Percentiles rank a stretch among this genome's conserved stretches.
phyloP scores from a whole-genome alignment of 2,329 filamentous ascomycete genomes.

The Talaromyces piceae region DNA sequence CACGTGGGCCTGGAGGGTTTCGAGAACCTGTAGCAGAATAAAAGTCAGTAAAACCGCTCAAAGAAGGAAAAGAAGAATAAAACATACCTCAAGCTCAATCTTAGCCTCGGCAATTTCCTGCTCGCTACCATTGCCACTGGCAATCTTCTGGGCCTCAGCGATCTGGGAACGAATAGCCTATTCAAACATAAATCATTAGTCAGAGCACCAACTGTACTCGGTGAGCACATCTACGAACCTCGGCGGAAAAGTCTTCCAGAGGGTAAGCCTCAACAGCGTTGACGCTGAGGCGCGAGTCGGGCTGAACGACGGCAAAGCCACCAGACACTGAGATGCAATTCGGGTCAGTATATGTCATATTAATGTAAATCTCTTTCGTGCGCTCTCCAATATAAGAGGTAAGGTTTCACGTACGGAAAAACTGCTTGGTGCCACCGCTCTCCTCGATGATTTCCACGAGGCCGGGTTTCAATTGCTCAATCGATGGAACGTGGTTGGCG shows the following conservation, averaged over 20 bases:
- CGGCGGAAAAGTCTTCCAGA: conserved; percentile 90
- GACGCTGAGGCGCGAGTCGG: conserved; percentile 90
- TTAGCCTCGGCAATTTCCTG: conserved; percentile 97
- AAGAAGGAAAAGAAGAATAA: background rate
- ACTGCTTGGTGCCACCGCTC: conserved; percentile 81
- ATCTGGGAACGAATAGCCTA: conserved; percentile 80
- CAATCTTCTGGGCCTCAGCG: conserved; percentile 91
- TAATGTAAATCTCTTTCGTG: background rate
- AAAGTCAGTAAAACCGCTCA: conserved; percentile 4
- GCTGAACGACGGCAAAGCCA: conserved; percentile 94
- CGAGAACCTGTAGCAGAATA: conserved; percentile 36
- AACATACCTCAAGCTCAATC: conserved; percentile 89
- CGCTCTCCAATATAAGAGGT: no score
- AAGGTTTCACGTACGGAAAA: conserved; percentile 70
- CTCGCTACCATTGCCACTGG: conserved; percentile 82
- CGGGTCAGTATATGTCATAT: conserved; percentile 13
- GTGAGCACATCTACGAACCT: conserved; percentile 41
- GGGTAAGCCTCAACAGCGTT: conserved; percentile 95
- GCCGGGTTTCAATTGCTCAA: conserved; percentile 97
- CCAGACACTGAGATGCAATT: conserved; percentile 63
- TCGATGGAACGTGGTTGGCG: conserved; percentile 96
- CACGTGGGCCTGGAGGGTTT: conserved; percentile 42
- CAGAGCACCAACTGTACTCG: conserved; percentile 7
- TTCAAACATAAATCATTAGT: conserved; percentile 7
- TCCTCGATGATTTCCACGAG: conserved; percentile 95